Percentiles rank a stretch among this genome's conserved stretches.
Conservation (phyloP, 139 green algal genomes). For the Chlorella sp. region DNA sequence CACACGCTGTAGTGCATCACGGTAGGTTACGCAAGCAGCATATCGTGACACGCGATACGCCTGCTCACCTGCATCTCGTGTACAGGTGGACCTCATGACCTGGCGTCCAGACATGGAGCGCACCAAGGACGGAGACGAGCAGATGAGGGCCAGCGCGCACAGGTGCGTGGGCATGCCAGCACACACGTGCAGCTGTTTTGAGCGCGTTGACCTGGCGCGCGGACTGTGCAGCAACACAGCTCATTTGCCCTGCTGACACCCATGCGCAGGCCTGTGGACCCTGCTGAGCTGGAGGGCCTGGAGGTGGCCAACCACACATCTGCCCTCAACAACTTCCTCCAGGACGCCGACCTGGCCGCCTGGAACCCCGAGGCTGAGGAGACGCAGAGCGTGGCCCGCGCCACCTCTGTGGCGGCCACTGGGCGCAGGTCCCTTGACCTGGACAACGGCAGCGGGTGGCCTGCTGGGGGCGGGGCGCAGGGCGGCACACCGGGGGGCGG, state of each 20-base stretch:
- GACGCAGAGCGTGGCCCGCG: neutral
- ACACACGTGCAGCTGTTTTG: no score
- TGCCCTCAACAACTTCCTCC: neutral
- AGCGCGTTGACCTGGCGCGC: no score
- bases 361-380: neutral
- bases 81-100: neutral
- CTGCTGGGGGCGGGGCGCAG: no score
- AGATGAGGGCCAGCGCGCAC: neutral
- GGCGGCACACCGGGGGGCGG: no score
- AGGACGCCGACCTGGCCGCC: neutral
- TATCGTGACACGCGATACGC: no score
- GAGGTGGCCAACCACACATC: neutral
- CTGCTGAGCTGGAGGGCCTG: neutral
- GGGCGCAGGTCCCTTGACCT: neutral
- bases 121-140: neutral
- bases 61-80: neutral
- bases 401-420: neutral
- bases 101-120: neutral
- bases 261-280: neutral
- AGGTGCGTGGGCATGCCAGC: no score
- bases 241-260: no score
- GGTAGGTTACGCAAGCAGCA: no score
- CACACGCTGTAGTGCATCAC: no score
- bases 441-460: no score
- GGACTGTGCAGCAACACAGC: no score